Evolutionary conservation across 345 rosid species (phyloP).

Genomic region (Citrus inodora): DNA sequence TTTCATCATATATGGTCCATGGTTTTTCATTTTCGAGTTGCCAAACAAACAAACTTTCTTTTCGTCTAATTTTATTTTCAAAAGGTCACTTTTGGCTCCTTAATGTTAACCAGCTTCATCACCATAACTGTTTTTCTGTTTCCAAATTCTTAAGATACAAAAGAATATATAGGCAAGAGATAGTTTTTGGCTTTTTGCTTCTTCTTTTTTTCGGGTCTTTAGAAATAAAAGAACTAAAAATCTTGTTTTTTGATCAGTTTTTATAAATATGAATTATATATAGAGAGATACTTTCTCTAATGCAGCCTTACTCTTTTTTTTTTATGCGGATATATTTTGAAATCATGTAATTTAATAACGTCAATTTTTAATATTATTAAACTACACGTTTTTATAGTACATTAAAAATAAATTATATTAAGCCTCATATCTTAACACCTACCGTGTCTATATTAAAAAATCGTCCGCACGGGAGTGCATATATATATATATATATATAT

Average conservation of each 20-base stretch:
- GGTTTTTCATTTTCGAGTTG: not conserved
- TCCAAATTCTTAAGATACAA: not conserved
- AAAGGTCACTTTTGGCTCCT: not conserved
- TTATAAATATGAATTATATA: not conserved
- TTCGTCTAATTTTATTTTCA: too few species aligned
- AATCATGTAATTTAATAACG: rapidly evolving
- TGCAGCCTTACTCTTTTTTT: too few species aligned
- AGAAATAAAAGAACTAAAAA: not conserved
- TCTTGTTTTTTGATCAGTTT: not conserved
- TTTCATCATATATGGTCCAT: not conserved
- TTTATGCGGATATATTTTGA: rapidly evolving
- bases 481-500: too few species aligned
- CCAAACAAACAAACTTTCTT: too few species aligned
- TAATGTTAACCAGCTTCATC: not conserved
- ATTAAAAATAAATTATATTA: too few species aligned
- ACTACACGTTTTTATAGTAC: rapidly evolving
- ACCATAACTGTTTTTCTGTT: not conserved
- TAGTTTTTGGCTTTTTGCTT: too few species aligned
- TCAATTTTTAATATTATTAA: too few species aligned
- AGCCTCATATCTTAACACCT: rapidly evolving
- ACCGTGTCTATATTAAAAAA: too few species aligned
- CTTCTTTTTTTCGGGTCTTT: too few species aligned
- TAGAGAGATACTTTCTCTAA: too few species aligned
- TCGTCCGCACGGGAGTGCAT: rapidly evolving
- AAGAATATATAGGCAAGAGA: not conserved